Percentiles rank a stretch among this genome's conserved stretches.
Conservation (phyloP, 2,329 filamentous ascomycete species). For the Sporothrix inflata region DNA sequence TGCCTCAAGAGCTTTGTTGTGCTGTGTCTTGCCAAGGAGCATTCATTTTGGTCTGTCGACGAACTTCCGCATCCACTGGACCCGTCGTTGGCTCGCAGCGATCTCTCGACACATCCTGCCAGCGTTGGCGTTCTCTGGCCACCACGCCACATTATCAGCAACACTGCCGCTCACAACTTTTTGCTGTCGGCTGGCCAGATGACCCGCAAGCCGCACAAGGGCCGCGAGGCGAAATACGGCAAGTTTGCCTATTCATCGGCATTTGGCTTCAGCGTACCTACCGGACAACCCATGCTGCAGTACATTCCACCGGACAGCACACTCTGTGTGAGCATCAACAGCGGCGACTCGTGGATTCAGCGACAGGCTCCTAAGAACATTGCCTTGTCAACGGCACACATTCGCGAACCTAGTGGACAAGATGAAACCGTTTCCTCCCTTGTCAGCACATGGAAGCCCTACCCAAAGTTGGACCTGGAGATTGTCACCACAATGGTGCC, state of each 20-base stretch:
- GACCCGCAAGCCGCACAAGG: conserved; percentile 41
- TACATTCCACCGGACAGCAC: conserved; percentile 19
- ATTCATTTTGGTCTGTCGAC: not conserved
- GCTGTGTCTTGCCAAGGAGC: conserved; percentile 40
- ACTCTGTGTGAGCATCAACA: not conserved
- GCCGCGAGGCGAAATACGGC: conserved; percentile 44
- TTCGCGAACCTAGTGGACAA: not conserved
- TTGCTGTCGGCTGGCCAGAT: conserved; percentile 44
- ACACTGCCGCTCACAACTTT: conserved; percentile 43
- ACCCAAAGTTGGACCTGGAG: not conserved
- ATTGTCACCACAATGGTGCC: not conserved
- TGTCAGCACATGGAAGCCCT: conserved; percentile 11
- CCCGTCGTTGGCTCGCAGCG: not conserved
- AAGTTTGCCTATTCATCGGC: conserved; percentile 49
- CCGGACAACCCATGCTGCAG: conserved; percentile 31
- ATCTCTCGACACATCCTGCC: not conserved
- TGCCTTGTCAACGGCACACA: not conserved
- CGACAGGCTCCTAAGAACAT: not conserved
- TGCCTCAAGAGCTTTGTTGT: conserved; percentile 54
- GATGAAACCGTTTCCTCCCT: not conserved
- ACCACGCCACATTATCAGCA: conserved; percentile 48
- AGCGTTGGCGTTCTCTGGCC: conserved; percentile 49
- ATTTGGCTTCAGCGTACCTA: conserved; percentile 45
- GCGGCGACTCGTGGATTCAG: conserved; percentile 6
- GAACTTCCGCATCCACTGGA: not conserved